phyloP scores from a whole-genome alignment of 208 protist species.

The Trypanosoma brucei region DNA sequence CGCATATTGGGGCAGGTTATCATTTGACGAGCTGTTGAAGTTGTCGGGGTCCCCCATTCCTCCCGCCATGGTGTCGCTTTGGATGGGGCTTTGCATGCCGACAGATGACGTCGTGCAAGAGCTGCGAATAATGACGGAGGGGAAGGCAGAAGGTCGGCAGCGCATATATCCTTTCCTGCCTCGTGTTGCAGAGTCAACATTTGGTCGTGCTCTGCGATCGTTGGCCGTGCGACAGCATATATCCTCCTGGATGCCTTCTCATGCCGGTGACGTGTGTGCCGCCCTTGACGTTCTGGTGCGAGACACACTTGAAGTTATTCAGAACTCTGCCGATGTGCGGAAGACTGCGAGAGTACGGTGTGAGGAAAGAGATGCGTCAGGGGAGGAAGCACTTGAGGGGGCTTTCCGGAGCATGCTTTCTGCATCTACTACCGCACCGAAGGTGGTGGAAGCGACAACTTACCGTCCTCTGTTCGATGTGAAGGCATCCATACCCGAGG shows the following conservation, averaged over 20 bases:
- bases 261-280: not conserved
- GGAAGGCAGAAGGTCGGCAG: not conserved
- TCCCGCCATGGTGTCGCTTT: not conserved
- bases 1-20: not conserved
- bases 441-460: not conserved
- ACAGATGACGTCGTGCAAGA: not conserved
- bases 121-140: not conserved
- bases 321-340: not conserved
- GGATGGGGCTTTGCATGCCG: not conserved
- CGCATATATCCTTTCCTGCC: slow-evolving; percentile 19
- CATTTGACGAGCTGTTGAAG: slow-evolving; percentile 12
- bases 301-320: slow-evolving; percentile 3
- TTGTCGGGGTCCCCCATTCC: slow-evolving; percentile 11
- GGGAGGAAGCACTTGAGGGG: not conserved
- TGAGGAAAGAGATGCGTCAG: not conserved
- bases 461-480: slow-evolving; percentile 17
- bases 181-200: slow-evolving; percentile 16
- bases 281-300: slow-evolving; percentile 7
- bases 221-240: slow-evolving; percentile 11
- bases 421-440: not conserved
- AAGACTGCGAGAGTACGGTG: not conserved
- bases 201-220: slow-evolving; percentile 16
- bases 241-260: not conserved
- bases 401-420: slow-evolving; percentile 9
- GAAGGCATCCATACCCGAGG: not conserved